Percentiles rank a stretch among this genome's conserved stretches.
Conservation (phyloP, 495 filamentous ascomycete species). For the Hapsidospora chrysogenum region DNA sequence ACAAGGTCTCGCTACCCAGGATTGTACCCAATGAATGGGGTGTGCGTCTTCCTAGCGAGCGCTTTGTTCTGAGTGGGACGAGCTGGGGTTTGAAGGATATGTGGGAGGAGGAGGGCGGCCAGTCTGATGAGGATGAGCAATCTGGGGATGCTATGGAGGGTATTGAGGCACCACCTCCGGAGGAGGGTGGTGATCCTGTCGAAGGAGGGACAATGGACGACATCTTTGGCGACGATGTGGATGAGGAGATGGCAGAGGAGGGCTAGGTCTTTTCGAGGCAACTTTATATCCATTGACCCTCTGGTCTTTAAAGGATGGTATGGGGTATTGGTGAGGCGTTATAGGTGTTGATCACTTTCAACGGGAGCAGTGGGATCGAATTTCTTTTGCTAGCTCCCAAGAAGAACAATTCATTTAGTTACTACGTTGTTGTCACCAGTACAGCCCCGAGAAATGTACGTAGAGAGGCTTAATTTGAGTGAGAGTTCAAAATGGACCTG, state of each 20-base stretch:
- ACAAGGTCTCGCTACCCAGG: conserved; percentile 61
- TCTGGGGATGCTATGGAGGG: conserved; percentile 28
- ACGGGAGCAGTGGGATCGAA: too few relatives aligned
- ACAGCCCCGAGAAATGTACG: too few relatives aligned
- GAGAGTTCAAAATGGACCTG: too few relatives aligned
- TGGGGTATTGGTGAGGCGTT: too few relatives aligned
- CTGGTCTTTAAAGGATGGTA: too few relatives aligned
- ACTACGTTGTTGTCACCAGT: too few relatives aligned
- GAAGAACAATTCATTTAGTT: too few relatives aligned
- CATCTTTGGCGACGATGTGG: conserved; percentile 21
- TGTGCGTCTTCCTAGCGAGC: conserved; percentile 71
- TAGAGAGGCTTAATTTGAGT: too few relatives aligned
- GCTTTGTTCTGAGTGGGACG: conserved; percentile 74
- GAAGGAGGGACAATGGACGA: conserved; percentile 32
- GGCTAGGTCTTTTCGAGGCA: conserved; percentile 7
- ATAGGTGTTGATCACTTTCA: conserved; percentile 2
- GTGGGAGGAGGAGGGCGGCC: conserved; percentile 42
- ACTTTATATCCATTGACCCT: too few relatives aligned
- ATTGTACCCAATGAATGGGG: conserved; percentile 60
- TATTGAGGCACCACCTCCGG: conserved; percentile 14
- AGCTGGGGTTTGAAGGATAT: conserved; percentile 71
- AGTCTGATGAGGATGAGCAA: conserved; percentile 36
- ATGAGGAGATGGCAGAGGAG: conserved; percentile 26
- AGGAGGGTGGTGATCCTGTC: conserved; percentile 16
- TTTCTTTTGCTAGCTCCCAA: too few relatives aligned